These are phyloP conservation scores for Geotrichum restrictum DNA, from an alignment of 1,139 yeast genomes.

Conservation along the genomic window DNA sequence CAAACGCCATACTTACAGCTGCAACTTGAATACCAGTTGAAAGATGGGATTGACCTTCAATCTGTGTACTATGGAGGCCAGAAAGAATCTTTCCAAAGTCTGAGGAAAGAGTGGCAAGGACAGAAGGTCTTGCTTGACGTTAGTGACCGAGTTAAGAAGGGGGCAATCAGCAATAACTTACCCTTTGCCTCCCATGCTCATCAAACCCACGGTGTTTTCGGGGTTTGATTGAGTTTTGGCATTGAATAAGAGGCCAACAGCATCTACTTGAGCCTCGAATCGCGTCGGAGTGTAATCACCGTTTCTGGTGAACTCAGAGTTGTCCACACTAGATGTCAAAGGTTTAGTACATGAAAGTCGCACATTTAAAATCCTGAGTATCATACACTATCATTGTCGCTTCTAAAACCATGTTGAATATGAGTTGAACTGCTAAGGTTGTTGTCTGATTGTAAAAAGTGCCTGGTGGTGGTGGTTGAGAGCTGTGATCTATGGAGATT, in stretches of 20 bases:
- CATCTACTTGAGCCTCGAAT: constrained; percentile 87
- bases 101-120: constrained; percentile 78
- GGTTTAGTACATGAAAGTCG: not conserved
- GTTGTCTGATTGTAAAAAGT: not conserved
- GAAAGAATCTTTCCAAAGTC: constrained; percentile 83
- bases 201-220: constrained; percentile 86
- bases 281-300: constrained; percentile 90
- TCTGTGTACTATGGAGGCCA: constrained; percentile 81
- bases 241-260: constrained; percentile 85
- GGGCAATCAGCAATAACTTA: constrained; percentile 15
- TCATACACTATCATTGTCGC: constrained; percentile 82
- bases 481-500: not conserved
- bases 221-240: constrained; percentile 86
- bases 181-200: constrained; percentile 80
- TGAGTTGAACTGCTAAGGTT: not conserved
- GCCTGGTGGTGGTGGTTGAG: constrained; percentile 4
- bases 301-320: constrained; percentile 92
- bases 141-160: not conserved
- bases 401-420: constrained; percentile 73
- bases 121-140: constrained; percentile 53
- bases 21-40: constrained; percentile 91
- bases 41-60: constrained; percentile 66
- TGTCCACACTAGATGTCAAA: constrained; percentile 54
- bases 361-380: not conserved
- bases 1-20: constrained; percentile 42